Evolutionary conservation across 805 yeast species (phyloP), one percentile per base, ranked within the genome.

Genomic region (Kazachstania taianensis): DNA sequence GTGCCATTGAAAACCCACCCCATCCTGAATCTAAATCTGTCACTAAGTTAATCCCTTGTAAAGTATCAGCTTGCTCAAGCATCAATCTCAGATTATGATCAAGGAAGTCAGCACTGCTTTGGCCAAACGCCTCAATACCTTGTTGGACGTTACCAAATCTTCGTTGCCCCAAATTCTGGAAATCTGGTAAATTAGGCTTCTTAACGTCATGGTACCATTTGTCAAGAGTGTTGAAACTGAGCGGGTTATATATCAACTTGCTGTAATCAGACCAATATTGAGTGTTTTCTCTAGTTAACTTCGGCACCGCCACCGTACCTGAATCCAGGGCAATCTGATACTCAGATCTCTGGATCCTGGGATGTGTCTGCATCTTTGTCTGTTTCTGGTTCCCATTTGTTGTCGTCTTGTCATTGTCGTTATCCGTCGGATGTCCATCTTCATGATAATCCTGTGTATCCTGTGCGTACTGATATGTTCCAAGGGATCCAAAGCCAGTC

Each of bases 251-350:
- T 3, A 81, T 69, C 35, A 86, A 69, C 44, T 75, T 70, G 28
- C 78, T 67, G 50, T 79, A 83, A 49, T 84, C 94, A 0, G 92
- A 69, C 96, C 96, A 89, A 46, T 73, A 81, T 20, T 53, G 55
- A 0, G 83, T 70, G 29, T 67, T 69, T 1, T 53, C 50, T 0
- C 43, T 41, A 5, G 48, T 55, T 28, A 82, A 57, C 18, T 44
- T 41, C 1, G 66, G 64, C 5, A 59, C 15, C 7, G 43, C 16
- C n/a, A n/a, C n/a, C 23, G 35, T 25, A 0, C 72, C 73, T 2
- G 52, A 32, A 55, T 83, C 94, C 23, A 86, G 57, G 2, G 76
- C 72, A 25, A 42, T 43, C 52, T 83, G 94, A 52, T 78, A 86
- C 15, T 66, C 68, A 42, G 75, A 75, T 52, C 72, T 75, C 0